Percentiles rank a stretch among this genome's conserved stretches.
phyloP scores from a whole-genome alignment of 139 green algal genomes.

The Raphidocelis subcapitata region DNA sequence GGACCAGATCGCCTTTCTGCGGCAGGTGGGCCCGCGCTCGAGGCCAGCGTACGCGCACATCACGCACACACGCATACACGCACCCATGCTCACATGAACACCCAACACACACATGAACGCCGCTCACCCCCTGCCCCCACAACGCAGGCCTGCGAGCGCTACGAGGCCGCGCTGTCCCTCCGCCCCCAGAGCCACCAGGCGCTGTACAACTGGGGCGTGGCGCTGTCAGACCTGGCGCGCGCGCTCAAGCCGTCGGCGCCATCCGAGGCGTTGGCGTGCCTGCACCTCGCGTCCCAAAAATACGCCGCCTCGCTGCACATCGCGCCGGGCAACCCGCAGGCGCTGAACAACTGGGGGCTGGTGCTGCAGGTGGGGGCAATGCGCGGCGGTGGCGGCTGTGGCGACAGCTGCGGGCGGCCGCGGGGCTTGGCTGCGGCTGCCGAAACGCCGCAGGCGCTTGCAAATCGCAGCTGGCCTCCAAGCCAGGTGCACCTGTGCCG shows the following conservation, averaged over 20 bases:
- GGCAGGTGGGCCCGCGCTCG: slow-evolving; percentile 25
- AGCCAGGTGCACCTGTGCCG: too few species aligned
- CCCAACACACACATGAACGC: neutral
- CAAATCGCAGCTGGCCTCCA: too few species aligned
- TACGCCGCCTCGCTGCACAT: slow-evolving; percentile 63
- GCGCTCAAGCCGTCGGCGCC: slow-evolving; percentile 27
- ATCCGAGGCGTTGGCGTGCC: slow-evolving; percentile 21
- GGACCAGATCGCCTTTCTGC: slow-evolving; percentile 35
- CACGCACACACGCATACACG: too few species aligned
- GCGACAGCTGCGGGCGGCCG: slow-evolving; percentile 1
- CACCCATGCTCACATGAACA: too few species aligned
- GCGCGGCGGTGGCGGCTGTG: neutral
- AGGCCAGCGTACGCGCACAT: too few species aligned
- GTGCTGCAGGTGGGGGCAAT: slow-evolving; percentile 66
- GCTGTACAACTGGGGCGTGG: slow-evolving; percentile 82
- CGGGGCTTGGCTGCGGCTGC: neutral
- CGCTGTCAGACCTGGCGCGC: slow-evolving; percentile 65
- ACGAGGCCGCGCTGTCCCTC: slow-evolving; percentile 42
- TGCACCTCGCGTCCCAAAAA: slow-evolving; percentile 54
- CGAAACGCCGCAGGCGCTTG: neutral
- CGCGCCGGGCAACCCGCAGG: slow-evolving; percentile 67
- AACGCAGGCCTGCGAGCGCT: slow-evolving; percentile 58
- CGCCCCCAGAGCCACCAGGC: slow-evolving; percentile 41
- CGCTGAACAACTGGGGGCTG: slow-evolving; percentile 86
- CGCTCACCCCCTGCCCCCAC: neutral